Percentiles rank a stretch among this genome's conserved stretches.
Conservation (phyloP, 2,329 filamentous ascomycete species). For the Raffaelea deltoideospora region DNA sequence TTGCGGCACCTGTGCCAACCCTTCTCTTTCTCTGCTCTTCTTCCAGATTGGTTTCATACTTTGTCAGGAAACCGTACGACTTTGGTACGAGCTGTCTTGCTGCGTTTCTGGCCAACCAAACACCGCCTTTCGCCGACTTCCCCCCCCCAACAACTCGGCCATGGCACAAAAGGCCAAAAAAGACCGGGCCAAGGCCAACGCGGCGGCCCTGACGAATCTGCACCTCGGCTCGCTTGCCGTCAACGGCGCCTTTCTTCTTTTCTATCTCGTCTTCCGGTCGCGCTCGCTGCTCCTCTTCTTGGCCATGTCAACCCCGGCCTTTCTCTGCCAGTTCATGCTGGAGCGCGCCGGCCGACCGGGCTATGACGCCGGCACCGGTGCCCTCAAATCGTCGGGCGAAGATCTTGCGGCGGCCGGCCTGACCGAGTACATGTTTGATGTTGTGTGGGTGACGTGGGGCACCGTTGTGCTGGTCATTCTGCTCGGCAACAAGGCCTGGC, state of each 20-base stretch:
- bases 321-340: conserved; percentile 71
- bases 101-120: too few species aligned
- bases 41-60: too few species aligned
- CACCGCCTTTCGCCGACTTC: too few species aligned
- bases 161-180: conserved; percentile 53
- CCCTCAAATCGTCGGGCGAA: conserved; percentile 66
- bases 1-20: too few species aligned
- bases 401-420: conserved; percentile 76
- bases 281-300: conserved; percentile 55
- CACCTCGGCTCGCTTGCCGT: conserved; percentile 60
- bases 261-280: conserved; percentile 50
- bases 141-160: conserved; percentile 2
- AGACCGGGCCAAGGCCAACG: conserved; percentile 62
- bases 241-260: conserved; percentile 60
- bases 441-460: conserved; percentile 87
- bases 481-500: conserved; percentile 63
- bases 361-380: conserved; percentile 45
- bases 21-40: not conserved
- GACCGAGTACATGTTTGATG: conserved; percentile 97
- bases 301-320: conserved; percentile 56
- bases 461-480: conserved; percentile 57
- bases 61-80: too few species aligned
- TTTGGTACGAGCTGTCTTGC: too few species aligned
- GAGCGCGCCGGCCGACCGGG: conserved; percentile 71
- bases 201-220: conserved; percentile 60